Conservation (phyloP, 2,329 filamentous ascomycete genomes). For the Botrytis fabae region DNA sequence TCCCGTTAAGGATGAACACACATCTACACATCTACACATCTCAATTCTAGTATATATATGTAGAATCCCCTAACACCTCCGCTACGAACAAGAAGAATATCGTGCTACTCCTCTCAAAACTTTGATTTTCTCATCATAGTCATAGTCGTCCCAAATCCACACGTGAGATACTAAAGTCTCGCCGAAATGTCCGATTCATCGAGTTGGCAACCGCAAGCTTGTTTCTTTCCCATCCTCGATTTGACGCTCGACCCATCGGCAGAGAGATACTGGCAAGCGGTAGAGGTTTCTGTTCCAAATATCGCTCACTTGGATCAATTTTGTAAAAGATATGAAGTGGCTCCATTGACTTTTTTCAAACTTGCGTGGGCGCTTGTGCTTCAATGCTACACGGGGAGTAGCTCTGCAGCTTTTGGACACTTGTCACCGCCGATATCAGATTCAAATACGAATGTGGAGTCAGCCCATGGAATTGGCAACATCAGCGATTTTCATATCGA, state of each 20-base stretch:
- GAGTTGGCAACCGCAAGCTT: neutral
- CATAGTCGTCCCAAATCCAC: neutral
- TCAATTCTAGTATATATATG: neutral
- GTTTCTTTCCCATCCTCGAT: conserved; percentile 19
- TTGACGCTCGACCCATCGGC: neutral
- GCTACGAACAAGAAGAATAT: neutral
- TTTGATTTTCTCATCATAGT: neutral
- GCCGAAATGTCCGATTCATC: neutral
- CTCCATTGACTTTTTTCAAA: conserved; percentile 12
- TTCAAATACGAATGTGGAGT: neutral
- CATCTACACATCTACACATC: neutral
- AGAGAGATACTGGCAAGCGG: conserved; percentile 11
- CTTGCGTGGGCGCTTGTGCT: conserved; percentile 44
- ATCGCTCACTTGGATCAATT: neutral
- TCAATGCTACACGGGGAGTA: conserved; percentile 43
- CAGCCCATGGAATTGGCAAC: neutral
- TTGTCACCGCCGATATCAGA: conserved; percentile 37
- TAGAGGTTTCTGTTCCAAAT: neutral
- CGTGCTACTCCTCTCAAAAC: neutral
- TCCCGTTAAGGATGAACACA: neutral
- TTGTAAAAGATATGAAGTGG: conserved; percentile 1
- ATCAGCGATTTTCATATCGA: neutral
- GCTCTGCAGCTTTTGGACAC: conserved; percentile 46
- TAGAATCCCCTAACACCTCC: neutral
- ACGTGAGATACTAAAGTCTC: no score